Evolutionary conservation across 805 yeast species (phyloP), one percentile per base, ranked within the genome.

Genomic region (Wickerhamiella allomyrinae): DNA sequence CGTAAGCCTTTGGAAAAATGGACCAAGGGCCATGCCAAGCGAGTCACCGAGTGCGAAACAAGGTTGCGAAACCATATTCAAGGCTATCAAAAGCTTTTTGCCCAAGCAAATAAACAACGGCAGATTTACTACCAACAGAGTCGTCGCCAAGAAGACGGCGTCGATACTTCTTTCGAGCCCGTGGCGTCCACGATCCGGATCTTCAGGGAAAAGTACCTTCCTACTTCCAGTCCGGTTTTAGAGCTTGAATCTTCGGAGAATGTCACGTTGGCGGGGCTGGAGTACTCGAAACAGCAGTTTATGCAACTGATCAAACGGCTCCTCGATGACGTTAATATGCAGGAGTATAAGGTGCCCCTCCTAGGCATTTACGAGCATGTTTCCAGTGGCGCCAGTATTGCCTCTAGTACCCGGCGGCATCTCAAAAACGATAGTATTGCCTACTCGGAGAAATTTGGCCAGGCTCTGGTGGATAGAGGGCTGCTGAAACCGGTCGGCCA

Each of bases 361-460:
- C 59, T 83, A 24, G 86, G 85, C 5, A 69, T 77, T 1, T 80
- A 79, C 54, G 63, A 68, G 29, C 68, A 74, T 47, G 77, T 76
- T 1, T 71, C 77, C 5, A 65, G 74, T 0, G 89, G 89, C 9
- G 67, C 75, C 3, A 63, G 69, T 7, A 73, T 80, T 20, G 73
- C 77, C 1, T 66, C 70, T 37, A 76, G 80, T 73, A 56, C 78
- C 17, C 67, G 74, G 39, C 68, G 68, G 43, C 69, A 71, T 47
- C 58, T 76, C 40, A 63, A 68, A 9, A 62, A 68, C 36, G 53
- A 57, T 11, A 69, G 71, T 50, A 61, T 77, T 20, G 81, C 73
- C 14, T 70, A 69, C 49, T 79, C 83, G 8, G 94, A 85, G 58
- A 56, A 55, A 27, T 74, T 81, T 58, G 94, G 94, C 15, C 89